Evolutionary conservation across 768 basidiomycete genomes (phyloP).

Genomic region (Termitomyces sp.): DNA sequence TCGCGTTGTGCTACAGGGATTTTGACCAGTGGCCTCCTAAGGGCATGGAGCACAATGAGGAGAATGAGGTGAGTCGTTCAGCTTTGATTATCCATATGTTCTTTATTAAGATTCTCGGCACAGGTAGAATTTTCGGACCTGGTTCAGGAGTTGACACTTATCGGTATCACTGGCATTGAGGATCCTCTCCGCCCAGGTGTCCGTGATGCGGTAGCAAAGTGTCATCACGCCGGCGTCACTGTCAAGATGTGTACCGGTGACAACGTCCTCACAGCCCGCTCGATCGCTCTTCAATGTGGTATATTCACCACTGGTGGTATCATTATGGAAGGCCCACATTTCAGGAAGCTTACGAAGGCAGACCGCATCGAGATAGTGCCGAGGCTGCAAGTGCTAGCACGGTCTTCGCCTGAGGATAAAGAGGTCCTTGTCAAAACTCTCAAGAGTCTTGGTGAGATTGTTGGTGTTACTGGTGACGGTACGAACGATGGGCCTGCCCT

Average conservation of each 20-base stretch:
- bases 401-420: constrained; percentile 98
- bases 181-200: constrained; percentile 83
- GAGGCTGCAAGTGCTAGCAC: constrained; percentile 92
- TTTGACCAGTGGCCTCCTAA: constrained; percentile 83
- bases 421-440: constrained; percentile 88
- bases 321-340: constrained; percentile 97
- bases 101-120: constrained; percentile 15
- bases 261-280: constrained; percentile 93
- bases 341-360: constrained; percentile 69
- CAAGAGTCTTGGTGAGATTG: constrained; percentile 83
- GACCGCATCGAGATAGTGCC: constrained; percentile 86
- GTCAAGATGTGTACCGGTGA: constrained; percentile 99
- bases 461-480: constrained; percentile 96
- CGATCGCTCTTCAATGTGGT: constrained; percentile 94
- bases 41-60: constrained; percentile 35
- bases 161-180: constrained; percentile 93
- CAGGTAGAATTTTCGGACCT: constrained; percentile 72
- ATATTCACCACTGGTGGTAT: constrained; percentile 93
- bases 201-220: constrained; percentile 82
- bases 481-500: constrained; percentile 97
- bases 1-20: constrained; percentile 92
- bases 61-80: constrained; percentile 49
- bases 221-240: constrained; percentile 83
- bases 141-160: constrained; percentile 72
- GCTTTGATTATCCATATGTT: not conserved